Evolutionary conservation across 257 asterid genomes (phyloP), one percentile per base, ranked within the genome.

Genomic region (Ajuga chamaepitys): DNA sequence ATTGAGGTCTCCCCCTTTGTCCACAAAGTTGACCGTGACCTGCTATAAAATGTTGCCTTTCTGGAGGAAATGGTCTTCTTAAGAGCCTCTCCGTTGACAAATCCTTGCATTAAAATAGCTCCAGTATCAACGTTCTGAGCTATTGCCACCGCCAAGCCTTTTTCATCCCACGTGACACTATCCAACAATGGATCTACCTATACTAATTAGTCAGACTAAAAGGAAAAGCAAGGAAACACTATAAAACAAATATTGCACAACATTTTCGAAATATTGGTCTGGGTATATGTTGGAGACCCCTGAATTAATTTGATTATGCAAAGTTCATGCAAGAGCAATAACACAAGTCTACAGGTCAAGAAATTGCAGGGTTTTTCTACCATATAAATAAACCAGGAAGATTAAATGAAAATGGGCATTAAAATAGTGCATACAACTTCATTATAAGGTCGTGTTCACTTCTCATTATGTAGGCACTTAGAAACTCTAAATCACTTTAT

Each of bases 111-210:
- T 53, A 87, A 76, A 61, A 94, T 70, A 16, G 95, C 97, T 76
- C 97, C 93, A 0, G 91, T 88, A 51, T 94, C 95, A 18, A 94
- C 85, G 71, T 94, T 91, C 77, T 94, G 97, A 52, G 95, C 97
- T 44, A 94, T 90, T 41, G 95, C 99, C 72, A 90, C 99, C 0
- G 90, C 96, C 75, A 94, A 73, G 41, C 97, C 97, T 79, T 88
- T 88, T 55, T 90, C 96, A 6, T 94, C 97, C 96, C 99, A 94
- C 64, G 90, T 94, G 62, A 90, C 78, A 50, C 84, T 78, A 80
- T 88, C 95, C 83, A 94, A 70, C 71, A 90, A 79, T 59, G 81
- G 82, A 66, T 80, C 78, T 61, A 90, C 96, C 99, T 90, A 75
- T 26, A 78, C 57, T 51, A 57, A 64, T 74, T 70, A 37, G 69